These are phyloP conservation scores for Phoma herbarum DNA, from an alignment of 2,329 filamentous ascomycete species.

Conservation along the genomic window DNA sequence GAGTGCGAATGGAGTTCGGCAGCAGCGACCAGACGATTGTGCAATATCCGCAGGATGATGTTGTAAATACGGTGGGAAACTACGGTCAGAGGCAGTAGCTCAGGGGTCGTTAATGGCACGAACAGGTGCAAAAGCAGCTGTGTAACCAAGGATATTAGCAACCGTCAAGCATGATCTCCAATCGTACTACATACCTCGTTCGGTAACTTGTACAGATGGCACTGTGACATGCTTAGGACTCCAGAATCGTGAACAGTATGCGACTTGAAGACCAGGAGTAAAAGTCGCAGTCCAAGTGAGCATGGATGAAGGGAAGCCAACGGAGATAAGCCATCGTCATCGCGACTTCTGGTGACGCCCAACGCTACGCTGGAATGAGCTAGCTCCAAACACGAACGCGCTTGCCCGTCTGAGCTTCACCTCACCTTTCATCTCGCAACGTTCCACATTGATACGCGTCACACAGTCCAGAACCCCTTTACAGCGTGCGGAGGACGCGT, in stretches of 20 bases:
- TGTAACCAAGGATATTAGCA: conserved; percentile 27
- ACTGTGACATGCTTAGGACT: conserved; percentile 34
- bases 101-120: conserved; percentile 51
- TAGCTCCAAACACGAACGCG: conserved; percentile 36
- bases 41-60: conserved; percentile 69
- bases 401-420: conserved; percentile 38
- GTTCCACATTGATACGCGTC: conserved; percentile 19
- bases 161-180: not conserved
- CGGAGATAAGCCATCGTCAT: conserved; percentile 47
- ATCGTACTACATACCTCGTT: conserved; percentile 44
- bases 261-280: not conserved
- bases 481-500: not conserved
- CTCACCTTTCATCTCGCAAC: conserved; percentile 25
- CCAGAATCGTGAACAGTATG: not conserved
- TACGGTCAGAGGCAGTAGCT: conserved; percentile 62
- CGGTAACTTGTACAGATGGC: conserved; percentile 48
- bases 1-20: conserved; percentile 68
- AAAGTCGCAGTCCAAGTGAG: not conserved
- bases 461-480: not conserved
- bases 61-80: conserved; percentile 71
- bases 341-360: conserved; percentile 17
- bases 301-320: conserved; percentile 30
- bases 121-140: conserved; percentile 57
- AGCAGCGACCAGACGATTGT: conserved; percentile 69
- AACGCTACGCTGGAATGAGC: conserved; percentile 12